A percentile compares a stretch with the other conserved stretches of the same genome.
Conservation (phyloP, 164 flowering plant species). For the Vitis amurensis region DNA sequence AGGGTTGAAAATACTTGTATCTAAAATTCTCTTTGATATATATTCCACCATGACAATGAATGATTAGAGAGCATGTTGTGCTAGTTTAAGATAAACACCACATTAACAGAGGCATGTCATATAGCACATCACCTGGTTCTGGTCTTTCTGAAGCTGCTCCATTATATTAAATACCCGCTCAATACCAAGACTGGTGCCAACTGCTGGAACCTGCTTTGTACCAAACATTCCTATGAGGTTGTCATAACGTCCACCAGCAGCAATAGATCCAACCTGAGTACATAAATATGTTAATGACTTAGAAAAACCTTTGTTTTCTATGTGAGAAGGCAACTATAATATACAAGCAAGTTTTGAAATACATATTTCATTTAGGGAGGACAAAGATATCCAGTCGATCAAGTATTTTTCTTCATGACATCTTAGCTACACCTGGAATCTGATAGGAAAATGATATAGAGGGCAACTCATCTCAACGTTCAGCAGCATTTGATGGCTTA, state of each 20-base stretch:
- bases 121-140: slow-evolving; percentile 47
- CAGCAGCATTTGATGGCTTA: background rate
- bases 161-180: slow-evolving; percentile 88
- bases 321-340: background rate
- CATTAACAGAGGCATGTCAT: background rate
- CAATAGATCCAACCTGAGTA: slow-evolving; percentile 93
- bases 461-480: background rate
- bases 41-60: too few relatives aligned
- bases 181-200: slow-evolving; percentile 93
- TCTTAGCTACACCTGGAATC: too few relatives aligned
- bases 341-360: background rate
- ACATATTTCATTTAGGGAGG: background rate
- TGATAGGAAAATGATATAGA: background rate
- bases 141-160: slow-evolving; percentile 71
- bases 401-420: too few relatives aligned
- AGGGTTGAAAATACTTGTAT: too few relatives aligned
- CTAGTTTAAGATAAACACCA: too few relatives aligned
- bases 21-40: too few relatives aligned
- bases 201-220: slow-evolving; percentile 80
- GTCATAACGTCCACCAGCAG: slow-evolving; percentile 98
- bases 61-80: too few relatives aligned
- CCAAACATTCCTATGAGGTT: slow-evolving; percentile 93
- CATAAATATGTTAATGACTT: slow-evolving; percentile 1
- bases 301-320: too few relatives aligned
- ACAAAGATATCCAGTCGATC: too few relatives aligned